Conservation (phyloP, 345 rosid species). For the Arabidopsis thaliana region TAIR10.1 NC_003076.8:21427001-21427500, state of each 20-base stretch:
- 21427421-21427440: no score
- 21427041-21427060: constrained; percentile 24
- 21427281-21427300: not conserved
- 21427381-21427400: no score
- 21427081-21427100: constrained; percentile 37
- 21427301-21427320: not conserved
- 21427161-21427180: not conserved
- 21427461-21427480: not conserved
- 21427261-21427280: not conserved
- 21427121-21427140: constrained; percentile 8
- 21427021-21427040: not conserved
- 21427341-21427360: no score
- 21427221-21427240: no score
- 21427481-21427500: not conserved
- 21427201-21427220: no score
- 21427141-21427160: constrained; percentile 27
- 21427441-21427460: no score
- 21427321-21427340: not conserved
- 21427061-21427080: constrained; percentile 27
- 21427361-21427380: no score
- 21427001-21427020: not conserved
- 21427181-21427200: no score
- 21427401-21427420: no score
- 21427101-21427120: constrained; percentile 44
- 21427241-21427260: not conserved